Conservation (phyloP, 306 rosid species). For the Pterocarpus macrocarpus region DNA sequence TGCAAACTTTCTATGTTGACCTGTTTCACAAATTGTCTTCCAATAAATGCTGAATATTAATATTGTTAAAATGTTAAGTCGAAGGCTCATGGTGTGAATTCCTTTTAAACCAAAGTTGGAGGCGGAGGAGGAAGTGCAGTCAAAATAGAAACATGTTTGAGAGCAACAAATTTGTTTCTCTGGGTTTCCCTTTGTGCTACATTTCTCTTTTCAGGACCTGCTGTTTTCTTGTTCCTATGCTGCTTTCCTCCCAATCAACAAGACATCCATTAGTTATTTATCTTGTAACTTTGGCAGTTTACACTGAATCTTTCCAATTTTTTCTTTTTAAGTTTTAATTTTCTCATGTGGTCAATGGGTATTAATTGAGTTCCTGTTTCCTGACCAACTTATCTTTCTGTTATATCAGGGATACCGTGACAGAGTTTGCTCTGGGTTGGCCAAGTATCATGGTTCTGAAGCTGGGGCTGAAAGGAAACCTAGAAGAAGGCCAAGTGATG, state of each 20-base stretch:
- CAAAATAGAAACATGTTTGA: constrained; percentile 7
- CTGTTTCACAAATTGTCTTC: not conserved
- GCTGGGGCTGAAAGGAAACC: constrained; percentile 70
- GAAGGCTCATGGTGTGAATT: constrained; percentile 11
- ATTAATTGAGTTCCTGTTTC: not conserved
- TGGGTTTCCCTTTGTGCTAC: constrained; percentile 5
- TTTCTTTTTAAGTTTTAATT: not conserved
- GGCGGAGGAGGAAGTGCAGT: not conserved
- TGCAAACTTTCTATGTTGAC: not conserved
- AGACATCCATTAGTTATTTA: not conserved
- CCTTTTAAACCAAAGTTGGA: not conserved
- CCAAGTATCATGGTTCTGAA: constrained; percentile 68
- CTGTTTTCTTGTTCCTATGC: not conserved
- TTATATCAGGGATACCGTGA: constrained; percentile 75
- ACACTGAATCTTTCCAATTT: not conserved
- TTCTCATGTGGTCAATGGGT: not conserved
- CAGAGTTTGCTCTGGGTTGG: constrained; percentile 76
- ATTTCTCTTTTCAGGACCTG: constrained; percentile 7
- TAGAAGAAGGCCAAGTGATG: constrained; percentile 63
- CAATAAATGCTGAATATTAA: constrained; percentile 14
- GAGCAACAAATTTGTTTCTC: not conserved
- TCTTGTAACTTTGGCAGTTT: not conserved
- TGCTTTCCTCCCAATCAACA: not conserved
- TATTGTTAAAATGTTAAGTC: constrained; percentile 1
- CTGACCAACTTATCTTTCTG: constrained; percentile 32